Percentiles rank a stretch among this genome's conserved stretches.
Conservation (phyloP, 768 basidiomycete genomes). For the Podaxis carcinomalis region DNA sequence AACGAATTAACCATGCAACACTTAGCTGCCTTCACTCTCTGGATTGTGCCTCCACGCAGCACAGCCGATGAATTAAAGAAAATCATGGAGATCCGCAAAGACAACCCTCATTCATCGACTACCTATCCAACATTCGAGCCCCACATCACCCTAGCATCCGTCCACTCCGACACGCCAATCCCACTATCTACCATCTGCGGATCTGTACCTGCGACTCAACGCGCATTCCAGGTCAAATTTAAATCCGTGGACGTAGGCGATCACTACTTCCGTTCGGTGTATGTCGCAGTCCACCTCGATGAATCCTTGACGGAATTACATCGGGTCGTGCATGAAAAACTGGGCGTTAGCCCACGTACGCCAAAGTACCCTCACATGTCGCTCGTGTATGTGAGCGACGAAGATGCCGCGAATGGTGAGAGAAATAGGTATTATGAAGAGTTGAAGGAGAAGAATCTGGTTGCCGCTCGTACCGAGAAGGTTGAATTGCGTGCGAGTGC, state of each 20-base stretch:
- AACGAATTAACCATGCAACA: neutral
- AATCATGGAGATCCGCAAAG: constrained; percentile 40
- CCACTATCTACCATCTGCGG: constrained; percentile 21
- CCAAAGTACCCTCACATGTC: constrained; percentile 72
- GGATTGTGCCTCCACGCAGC: constrained; percentile 59
- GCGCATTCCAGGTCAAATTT: constrained; percentile 40
- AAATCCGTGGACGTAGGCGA: constrained; percentile 49
- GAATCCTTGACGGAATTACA: constrained; percentile 46
- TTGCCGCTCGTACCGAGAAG: constrained; percentile 17
- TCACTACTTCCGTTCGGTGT: constrained; percentile 71
- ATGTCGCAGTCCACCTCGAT: constrained; percentile 45
- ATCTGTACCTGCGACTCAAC: constrained; percentile 12
- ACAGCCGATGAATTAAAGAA: constrained; percentile 40
- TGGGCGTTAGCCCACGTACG: constrained; percentile 39
- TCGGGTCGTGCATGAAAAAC: constrained; percentile 33
- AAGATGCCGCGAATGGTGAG: constrained; percentile 49
- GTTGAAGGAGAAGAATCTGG: constrained; percentile 25
- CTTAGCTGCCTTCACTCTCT: constrained; percentile 38
- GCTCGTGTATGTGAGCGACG: constrained; percentile 65
- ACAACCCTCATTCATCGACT: constrained; percentile 19
- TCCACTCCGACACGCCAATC: constrained; percentile 24
- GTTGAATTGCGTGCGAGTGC: constrained; percentile 28
- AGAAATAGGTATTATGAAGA: constrained; percentile 43
- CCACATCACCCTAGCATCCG: constrained; percentile 65
- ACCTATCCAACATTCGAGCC: constrained; percentile 63